A percentile compares a stretch with the other conserved stretches of the same genome.
These are phyloP conservation scores for Mayamaea pseudoterrestris DNA, from an alignment of 108 stramenopile species.

Conservation along the genomic window DNA sequence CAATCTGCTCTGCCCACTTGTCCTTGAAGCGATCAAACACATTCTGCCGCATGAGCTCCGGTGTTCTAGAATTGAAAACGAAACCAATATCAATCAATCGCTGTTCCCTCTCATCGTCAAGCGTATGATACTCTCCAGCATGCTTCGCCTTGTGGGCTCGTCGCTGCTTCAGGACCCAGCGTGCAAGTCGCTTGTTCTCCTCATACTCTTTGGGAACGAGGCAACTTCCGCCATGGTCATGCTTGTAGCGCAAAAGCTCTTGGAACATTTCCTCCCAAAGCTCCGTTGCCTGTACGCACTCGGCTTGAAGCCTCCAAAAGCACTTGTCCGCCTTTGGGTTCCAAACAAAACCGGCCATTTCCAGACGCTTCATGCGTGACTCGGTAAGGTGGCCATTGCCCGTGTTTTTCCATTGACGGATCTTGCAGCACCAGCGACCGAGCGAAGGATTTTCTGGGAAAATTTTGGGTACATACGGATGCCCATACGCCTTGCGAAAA, in stretches of 20 bases:
- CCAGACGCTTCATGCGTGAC: conserved; percentile 2
- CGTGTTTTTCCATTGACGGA: conserved; percentile 3
- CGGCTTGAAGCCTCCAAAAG: conserved; percentile 1
- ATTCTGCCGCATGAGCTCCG: not conserved
- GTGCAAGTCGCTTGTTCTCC: conserved; percentile 8
- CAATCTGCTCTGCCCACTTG: conserved; percentile 8
- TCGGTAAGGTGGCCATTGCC: not conserved
- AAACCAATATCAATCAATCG: not conserved
- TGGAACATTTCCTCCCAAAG: conserved; percentile 4
- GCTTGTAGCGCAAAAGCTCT: conserved; percentile 14
- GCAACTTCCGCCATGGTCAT: conserved; percentile 17
- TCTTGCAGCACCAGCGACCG: not conserved
- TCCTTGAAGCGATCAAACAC: conserved; percentile 3
- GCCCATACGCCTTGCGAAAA: conserved; percentile 5
- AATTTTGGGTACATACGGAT: conserved; percentile 3
- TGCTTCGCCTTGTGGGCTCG: conserved; percentile 3
- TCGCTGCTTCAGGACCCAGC: conserved; percentile 20
- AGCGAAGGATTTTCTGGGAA: not conserved
- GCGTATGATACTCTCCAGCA: not conserved
- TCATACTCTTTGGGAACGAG: conserved; percentile 20
- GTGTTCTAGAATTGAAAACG: not conserved
- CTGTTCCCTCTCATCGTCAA: not conserved
- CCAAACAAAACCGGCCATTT: conserved; percentile 7
- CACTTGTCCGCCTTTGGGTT: conserved; percentile 1
- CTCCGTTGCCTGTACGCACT: not conserved